Base-by-base conservation (phyloP, 2,329 filamentous ascomycete genomes). In the Furcasterigmium sp. region DNA sequence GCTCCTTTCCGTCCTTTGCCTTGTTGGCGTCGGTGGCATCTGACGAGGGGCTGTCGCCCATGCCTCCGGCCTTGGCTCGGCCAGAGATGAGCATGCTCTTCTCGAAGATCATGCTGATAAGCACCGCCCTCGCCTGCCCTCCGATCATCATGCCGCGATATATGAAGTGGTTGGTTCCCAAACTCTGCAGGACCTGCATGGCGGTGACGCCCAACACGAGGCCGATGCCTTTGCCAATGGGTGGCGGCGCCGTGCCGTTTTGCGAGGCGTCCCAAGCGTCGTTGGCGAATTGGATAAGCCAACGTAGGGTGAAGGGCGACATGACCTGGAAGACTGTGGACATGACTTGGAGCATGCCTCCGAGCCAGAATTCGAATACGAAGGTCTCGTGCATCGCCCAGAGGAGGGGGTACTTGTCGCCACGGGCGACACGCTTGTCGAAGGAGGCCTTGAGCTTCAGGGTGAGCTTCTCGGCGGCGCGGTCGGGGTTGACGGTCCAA, bases 111-210 rank as follows among this genome's bases (percentile, higher is more conserved):
- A 90, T 68, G 18, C 86, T 80, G 52, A 96, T 95, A 35, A 97
- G 69, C 1, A 88, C 85, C 1, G 84, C 89, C 59, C 91, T 78
- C 8, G 80, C 69, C 66, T 96, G 84, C 1, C 89, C 93, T 49
- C 91, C 93, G 30, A 94, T 80, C 67, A 94, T 83, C 85, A 95
- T 94, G 18, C 91, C 90, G 18, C 84, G 81, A 57, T 91, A 97
- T 57, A 97, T 84, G 66, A 95, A 96, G 57, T 97, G 91, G 56
- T 91, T 94, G 3, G 83, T 88, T 20, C 81, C 80, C 50, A 95
- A 57, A 59, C 85, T 91, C 63, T 95, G 88, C 10, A 84, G 58
- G 17, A 91, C 73, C 61, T 96, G 91, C 88, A 97, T 93, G 34
- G 75, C 62, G 1, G 87, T 90, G 44, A 97, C 84, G 8, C 87